These are phyloP conservation scores for Aspergillus ostianus DNA, from an alignment of 495 filamentous ascomycete species.

Conservation along the genomic window DNA sequence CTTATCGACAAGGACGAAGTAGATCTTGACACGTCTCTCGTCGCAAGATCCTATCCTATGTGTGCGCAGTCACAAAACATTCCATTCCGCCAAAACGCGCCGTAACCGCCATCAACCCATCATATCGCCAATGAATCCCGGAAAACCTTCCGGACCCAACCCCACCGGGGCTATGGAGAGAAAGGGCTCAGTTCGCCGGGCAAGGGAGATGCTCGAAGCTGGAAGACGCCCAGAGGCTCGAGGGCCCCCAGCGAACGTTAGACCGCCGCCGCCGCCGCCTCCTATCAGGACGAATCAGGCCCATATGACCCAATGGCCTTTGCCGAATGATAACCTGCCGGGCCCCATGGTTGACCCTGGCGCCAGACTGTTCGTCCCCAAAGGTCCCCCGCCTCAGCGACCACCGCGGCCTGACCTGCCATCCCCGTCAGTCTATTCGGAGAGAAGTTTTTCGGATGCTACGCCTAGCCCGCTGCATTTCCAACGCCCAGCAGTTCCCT, in stretches of 20 bases:
- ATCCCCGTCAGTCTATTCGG: constrained; percentile 41
- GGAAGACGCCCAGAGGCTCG: constrained; percentile 40
- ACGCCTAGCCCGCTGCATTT: constrained; percentile 41
- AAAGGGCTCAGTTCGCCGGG: constrained; percentile 47
- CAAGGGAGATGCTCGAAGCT: constrained; percentile 53
- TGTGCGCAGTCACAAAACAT: background rate
- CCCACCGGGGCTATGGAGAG: constrained; percentile 9
- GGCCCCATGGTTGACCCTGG: constrained; percentile 32
- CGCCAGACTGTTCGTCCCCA: constrained; percentile 44
- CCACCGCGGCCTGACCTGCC: constrained; percentile 58
- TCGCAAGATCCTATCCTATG: constrained; percentile 7
- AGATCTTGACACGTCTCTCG: background rate
- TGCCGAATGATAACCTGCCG: constrained; percentile 41
- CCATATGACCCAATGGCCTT: constrained; percentile 38
- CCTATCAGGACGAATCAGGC: constrained; percentile 25
- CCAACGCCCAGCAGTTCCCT: constrained; percentile 46
- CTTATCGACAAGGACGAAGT: background rate
- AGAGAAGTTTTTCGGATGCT: constrained; percentile 55
- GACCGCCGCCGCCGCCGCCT: constrained; percentile 13
- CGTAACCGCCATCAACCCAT: constrained; percentile 3
- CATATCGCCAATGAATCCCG: constrained; percentile 20
- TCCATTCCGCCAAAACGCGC: background rate
- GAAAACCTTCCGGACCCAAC: constrained; percentile 12
- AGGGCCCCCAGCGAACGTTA: constrained; percentile 25
- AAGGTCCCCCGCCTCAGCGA: constrained; percentile 62